A percentile compares a stretch with the other conserved stretches of the same genome.
These are phyloP conservation scores for Penicillium sp. DNA, from an alignment of 2,329 filamentous ascomycete species.

Conservation along the genomic window DNA sequence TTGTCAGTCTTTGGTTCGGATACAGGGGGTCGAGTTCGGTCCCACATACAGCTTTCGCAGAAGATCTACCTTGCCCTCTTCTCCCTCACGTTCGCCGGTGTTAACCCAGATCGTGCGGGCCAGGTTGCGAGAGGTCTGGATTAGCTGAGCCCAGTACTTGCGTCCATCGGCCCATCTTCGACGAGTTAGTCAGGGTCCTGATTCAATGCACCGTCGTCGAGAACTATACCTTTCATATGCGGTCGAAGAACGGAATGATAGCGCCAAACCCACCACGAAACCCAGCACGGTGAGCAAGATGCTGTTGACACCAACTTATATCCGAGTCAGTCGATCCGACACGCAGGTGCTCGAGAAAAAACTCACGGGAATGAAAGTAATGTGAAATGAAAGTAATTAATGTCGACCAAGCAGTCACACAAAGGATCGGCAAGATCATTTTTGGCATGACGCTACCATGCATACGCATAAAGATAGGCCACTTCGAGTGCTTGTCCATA, in stretches of 20 bases:
- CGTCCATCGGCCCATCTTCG: slow-evolving; percentile 59
- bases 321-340: slow-evolving; percentile 6
- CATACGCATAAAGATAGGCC: slow-evolving; percentile 71
- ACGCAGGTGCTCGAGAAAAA: too few species aligned
- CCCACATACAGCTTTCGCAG: slow-evolving; percentile 61
- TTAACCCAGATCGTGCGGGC: slow-evolving; percentile 81
- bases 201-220: background rate
- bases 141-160: slow-evolving; percentile 60
- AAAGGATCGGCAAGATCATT: slow-evolving; percentile 66
- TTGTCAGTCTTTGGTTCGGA: slow-evolving; percentile 8
- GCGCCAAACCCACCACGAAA: slow-evolving; percentile 77
- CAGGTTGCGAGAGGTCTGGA: slow-evolving; percentile 56
- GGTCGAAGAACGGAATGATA: slow-evolving; percentile 73
- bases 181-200: background rate
- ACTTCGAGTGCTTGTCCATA: slow-evolving; percentile 71
- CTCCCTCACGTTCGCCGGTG: slow-evolving; percentile 57
- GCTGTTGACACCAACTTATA: slow-evolving; percentile 57
- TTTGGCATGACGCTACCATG: slow-evolving; percentile 73
- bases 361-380: slow-evolving; percentile 43
- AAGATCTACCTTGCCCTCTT: slow-evolving; percentile 62
- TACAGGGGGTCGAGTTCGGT: background rate
- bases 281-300: slow-evolving; percentile 72
- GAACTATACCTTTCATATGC: slow-evolving; percentile 65
- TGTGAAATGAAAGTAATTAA: slow-evolving; percentile 59
- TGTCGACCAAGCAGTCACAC: slow-evolving; percentile 65